Evolutionary conservation across 2,329 filamentous ascomycete genomes (phyloP).

Genomic region (Lecanicillium sp.): DNA sequence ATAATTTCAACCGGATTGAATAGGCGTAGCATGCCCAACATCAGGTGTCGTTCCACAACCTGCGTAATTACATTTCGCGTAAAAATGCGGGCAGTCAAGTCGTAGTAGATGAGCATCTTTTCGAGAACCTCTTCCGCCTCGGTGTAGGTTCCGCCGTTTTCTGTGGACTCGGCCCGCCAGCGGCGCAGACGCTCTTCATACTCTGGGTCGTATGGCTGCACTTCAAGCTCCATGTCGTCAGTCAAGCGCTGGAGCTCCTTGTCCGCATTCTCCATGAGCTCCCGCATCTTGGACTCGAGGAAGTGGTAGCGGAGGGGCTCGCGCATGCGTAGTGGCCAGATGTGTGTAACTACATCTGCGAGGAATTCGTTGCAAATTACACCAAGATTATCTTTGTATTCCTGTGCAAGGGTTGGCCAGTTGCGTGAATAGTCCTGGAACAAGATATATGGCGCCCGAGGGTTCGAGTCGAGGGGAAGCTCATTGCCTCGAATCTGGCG

Average conservation of each 20-base stretch:
- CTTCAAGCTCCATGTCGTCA: conserved; percentile 43
- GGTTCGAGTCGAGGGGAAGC: conserved; percentile 43
- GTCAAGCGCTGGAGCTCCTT: conserved; percentile 35
- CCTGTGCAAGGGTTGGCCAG: conserved; percentile 42
- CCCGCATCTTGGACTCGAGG: conserved; percentile 39
- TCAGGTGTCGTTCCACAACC: conserved; percentile 41
- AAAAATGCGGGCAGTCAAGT: conserved; percentile 42
- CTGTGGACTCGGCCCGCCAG: conserved; percentile 34
- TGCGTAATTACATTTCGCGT: conserved; percentile 45
- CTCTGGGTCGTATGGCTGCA: conserved; percentile 45
- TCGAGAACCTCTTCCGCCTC: conserved; percentile 45
- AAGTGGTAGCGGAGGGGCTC: conserved; percentile 41
- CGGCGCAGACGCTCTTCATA: conserved; percentile 41
- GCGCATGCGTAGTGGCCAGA: conserved; percentile 43
- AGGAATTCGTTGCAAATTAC: conserved; percentile 48
- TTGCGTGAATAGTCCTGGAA: conserved; percentile 45
- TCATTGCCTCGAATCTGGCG: conserved; percentile 44
- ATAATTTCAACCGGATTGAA: conserved; percentile 46
- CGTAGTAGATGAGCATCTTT: conserved; percentile 49
- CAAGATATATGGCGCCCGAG: conserved; percentile 43
- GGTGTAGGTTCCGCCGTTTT: conserved; percentile 36
- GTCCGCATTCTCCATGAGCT: conserved; percentile 36
- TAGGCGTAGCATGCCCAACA: conserved; percentile 41
- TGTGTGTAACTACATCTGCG: conserved; percentile 39
- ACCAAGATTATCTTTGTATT: conserved; percentile 45